phyloP scores from a whole-genome alignment of 1,284 basidiomycete genomes.

The Ustilago trichophora region DNA sequence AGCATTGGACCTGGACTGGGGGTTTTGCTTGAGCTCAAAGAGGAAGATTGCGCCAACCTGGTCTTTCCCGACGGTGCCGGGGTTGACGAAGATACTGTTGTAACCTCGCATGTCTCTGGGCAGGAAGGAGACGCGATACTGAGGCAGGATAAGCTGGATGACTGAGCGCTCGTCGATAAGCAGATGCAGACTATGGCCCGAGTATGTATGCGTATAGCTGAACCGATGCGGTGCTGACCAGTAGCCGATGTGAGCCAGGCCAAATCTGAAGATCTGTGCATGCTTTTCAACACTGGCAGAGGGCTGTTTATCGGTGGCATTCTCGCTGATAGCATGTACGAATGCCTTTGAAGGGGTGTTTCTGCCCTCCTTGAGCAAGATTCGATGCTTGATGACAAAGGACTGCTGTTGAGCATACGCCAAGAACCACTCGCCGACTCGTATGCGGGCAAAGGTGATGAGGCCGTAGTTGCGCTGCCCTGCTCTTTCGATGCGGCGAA shows the following conservation, averaged over 20 bases:
- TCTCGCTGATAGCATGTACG: conserved; percentile 25
- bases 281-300: conserved; percentile 7
- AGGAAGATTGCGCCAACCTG: background rate
- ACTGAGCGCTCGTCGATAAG: conserved; percentile 2
- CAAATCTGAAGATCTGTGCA: conserved; percentile 1
- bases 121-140: conserved; percentile 24
- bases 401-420: background rate
- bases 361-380: background rate
- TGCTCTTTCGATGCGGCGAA: background rate
- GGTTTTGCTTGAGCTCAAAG: conserved; percentile 26
- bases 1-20: too few species aligned
- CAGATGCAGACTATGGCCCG: background rate
- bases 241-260: conserved; percentile 4
- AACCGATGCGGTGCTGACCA: conserved; percentile 9
- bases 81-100: background rate
- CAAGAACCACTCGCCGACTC: conserved; percentile 24
- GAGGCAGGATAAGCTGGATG: background rate
- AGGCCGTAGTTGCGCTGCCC: background rate
- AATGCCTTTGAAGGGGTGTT: too few species aligned
- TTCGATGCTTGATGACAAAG: background rate
- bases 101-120: conserved; percentile 18
- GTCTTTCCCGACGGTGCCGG: too few species aligned
- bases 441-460: conserved; percentile 13
- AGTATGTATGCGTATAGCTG: background rate
- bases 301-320: conserved; percentile 10